These are phyloP conservation scores for Yamadazyma sp. DNA, from an alignment of 805 yeast species.

Conservation along the genomic window DNA sequence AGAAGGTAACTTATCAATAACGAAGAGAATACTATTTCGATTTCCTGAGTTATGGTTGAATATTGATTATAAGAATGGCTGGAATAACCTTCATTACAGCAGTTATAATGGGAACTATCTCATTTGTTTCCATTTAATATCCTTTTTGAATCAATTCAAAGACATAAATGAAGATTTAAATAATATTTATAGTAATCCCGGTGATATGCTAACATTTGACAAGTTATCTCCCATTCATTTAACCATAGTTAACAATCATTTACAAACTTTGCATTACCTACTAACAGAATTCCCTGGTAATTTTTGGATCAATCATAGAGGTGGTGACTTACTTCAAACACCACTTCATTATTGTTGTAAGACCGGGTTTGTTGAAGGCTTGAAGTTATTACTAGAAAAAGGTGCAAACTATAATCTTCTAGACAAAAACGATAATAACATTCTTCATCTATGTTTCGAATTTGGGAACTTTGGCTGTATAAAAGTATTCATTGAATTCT, in stretches of 20 bases:
- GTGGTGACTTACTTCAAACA: constrained; percentile 29
- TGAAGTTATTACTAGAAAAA: constrained; percentile 35
- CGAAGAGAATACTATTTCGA: constrained; percentile 33
- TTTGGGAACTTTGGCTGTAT: constrained; percentile 32
- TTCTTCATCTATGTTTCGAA: constrained; percentile 38
- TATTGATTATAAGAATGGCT: constrained; percentile 34
- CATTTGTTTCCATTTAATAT: constrained; percentile 39
- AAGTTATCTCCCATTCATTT: constrained; percentile 35
- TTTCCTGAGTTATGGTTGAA: constrained; percentile 46
- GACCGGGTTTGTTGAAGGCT: constrained; percentile 35
- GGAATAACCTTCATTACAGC: constrained; percentile 43
- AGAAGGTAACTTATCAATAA: constrained; percentile 36
- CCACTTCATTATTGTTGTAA: constrained; percentile 38
- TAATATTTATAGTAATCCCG: constrained; percentile 11
- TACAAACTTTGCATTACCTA: constrained; percentile 41
- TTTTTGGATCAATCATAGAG: constrained; percentile 34
- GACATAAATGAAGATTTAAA: constrained; percentile 16
- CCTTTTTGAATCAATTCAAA: constrained; percentile 22
- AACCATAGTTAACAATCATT: constrained; percentile 27
- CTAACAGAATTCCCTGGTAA: constrained; percentile 41
- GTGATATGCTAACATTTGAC: constrained; percentile 37
- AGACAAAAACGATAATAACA: constrained; percentile 34
- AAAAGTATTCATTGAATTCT: constrained; percentile 16
- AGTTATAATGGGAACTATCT: constrained; percentile 39
- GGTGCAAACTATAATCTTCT: constrained; percentile 33